Base-by-base conservation (phyloP, 192 early-diverging fungal genomes). In the Backusella westeae region DNA sequence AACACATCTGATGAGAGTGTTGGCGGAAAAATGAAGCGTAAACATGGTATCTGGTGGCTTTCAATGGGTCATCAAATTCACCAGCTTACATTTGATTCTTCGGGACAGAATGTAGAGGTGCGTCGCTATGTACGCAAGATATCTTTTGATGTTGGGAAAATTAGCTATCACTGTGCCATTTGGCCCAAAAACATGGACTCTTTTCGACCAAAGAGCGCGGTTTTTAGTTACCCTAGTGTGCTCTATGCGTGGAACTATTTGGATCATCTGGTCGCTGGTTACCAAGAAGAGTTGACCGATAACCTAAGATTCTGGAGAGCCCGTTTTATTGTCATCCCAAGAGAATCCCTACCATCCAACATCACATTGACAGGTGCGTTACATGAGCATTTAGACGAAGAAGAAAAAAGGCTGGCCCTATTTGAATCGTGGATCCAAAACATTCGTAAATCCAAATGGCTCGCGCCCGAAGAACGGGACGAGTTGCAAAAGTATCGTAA, bases 211-310 rank as follows among this genome's bases (percentile, higher is more conserved):
- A 81, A 90, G 35, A 76, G 72, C 0, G 81, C 93, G 15, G 82
- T 75, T 0, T 99, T 99, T 72, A 71, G 75, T 6, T 98, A 98
- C 81, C 92, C 98, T 17, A 81, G 81, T 12, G 75, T 93, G 23
- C 86, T 90, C 52, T 96, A 97, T 81, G 92, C 93, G 39, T 99
- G 98, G 98, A 99, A 98, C 76, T 94, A 92, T 52, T 84, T 98
- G 34, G 98, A 99, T 81, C 92, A 93, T 69, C 83, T 97, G 34
- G 91, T 98, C n/a, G 87, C 93, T 21, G 97, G 96, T 39, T 93
- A 95, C 73, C 91, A 93, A 76, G 90, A 94, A 34, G 91, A 91
- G 29, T 84, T 96, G 65, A 94, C 88, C 0, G 94, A 96, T 71
- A 85, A 89, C 15, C 75, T 95, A 12, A 86, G 91, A 72, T 99